A percentile compares a stretch with the other conserved stretches of the same genome.
Evolutionary conservation across 129 eudicot genomes (phyloP).

Genomic region (Escallonia herrerae): DNA sequence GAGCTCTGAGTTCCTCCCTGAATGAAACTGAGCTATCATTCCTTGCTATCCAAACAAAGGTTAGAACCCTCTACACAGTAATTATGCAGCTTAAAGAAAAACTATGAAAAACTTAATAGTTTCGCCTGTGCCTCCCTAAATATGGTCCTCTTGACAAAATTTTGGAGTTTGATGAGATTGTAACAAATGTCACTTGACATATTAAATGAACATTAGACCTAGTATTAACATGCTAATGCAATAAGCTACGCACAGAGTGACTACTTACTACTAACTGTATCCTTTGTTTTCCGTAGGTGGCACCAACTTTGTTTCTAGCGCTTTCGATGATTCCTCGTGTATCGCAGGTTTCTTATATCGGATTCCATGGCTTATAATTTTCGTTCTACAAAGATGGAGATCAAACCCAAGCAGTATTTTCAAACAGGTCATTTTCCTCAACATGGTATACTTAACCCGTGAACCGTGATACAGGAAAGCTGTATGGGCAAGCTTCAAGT

Average conservation of each 20-base stretch:
- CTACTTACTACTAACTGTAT: not conserved
- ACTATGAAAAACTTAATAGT: not conserved
- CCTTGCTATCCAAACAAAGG: conserved; percentile 16
- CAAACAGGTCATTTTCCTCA: conserved; percentile 23
- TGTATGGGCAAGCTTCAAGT: conserved; percentile 23
- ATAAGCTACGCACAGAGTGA: not conserved
- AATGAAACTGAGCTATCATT: conserved; percentile 11
- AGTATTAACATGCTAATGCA: not conserved
- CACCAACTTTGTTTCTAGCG: conserved; percentile 15
- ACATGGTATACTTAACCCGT: conserved; percentile 24
- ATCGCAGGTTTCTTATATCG: conserved; percentile 27
- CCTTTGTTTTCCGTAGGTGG: not conserved
- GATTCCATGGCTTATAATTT: conserved; percentile 24
- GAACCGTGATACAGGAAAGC: conserved; percentile 20
- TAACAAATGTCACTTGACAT: not conserved
- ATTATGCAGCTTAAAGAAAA: not conserved
- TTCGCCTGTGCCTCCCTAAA: not conserved
- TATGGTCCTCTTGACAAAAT: not conserved
- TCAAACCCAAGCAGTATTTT: conserved; percentile 16
- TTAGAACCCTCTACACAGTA: not conserved
- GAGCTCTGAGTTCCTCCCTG: conserved; percentile 14
- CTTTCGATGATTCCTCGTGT: conserved; percentile 18
- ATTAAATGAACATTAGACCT: not conserved
- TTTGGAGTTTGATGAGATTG: not conserved
- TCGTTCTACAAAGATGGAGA: conserved; percentile 9